These are phyloP conservation scores for Firmiana major DNA, from an alignment of 345 rosid genomes.

Conservation along the genomic window DNA sequence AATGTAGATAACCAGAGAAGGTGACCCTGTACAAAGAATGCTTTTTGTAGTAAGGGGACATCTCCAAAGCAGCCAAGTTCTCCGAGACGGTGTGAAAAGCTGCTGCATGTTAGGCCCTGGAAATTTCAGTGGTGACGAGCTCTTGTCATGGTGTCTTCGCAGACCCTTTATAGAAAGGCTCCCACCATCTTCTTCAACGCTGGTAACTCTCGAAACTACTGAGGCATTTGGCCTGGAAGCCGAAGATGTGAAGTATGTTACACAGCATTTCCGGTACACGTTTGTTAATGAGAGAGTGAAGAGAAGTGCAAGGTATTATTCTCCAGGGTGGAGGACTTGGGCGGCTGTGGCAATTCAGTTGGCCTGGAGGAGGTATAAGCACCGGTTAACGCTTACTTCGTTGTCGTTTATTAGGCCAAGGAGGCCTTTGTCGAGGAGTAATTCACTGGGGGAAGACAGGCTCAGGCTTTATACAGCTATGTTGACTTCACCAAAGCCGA, in stretches of 20 bases:
- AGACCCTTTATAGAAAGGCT: slow-evolving; percentile 82
- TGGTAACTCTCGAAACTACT: slow-evolving; percentile 81
- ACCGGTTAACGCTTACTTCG: slow-evolving; percentile 72
- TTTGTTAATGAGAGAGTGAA: slow-evolving; percentile 86
- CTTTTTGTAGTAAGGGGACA: slow-evolving; percentile 93
- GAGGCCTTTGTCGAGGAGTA: slow-evolving; percentile 78
- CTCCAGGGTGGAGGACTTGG: slow-evolving; percentile 99
- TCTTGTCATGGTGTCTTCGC: slow-evolving; percentile 87
- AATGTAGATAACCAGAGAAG: slow-evolving; percentile 76
- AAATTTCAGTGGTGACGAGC: slow-evolving; percentile 95
- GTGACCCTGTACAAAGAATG: slow-evolving; percentile 96
- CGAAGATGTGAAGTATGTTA: slow-evolving; percentile 81
- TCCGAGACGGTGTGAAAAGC: slow-evolving; percentile 79
- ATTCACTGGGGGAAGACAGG: slow-evolving; percentile 85
- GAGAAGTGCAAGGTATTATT: slow-evolving; percentile 89
- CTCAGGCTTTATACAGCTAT: slow-evolving; percentile 86
- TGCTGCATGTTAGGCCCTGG: slow-evolving; percentile 98
- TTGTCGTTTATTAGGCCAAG: slow-evolving; percentile 88
- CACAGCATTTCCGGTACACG: slow-evolving; percentile 95
- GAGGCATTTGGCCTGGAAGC: slow-evolving; percentile 96
- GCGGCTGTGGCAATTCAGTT: slow-evolving; percentile 93
- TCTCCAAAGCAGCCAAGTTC: slow-evolving; percentile 90
- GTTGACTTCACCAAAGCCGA: slow-evolving; percentile 93
- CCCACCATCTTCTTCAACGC: slow-evolving; percentile 84
- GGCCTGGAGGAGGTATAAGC: slow-evolving; percentile 93